Evolutionary conservation across 169 alveolate species (phyloP), one percentile per base, ranked within the genome.

Genomic region (Amoebophrya sp.): DNA sequence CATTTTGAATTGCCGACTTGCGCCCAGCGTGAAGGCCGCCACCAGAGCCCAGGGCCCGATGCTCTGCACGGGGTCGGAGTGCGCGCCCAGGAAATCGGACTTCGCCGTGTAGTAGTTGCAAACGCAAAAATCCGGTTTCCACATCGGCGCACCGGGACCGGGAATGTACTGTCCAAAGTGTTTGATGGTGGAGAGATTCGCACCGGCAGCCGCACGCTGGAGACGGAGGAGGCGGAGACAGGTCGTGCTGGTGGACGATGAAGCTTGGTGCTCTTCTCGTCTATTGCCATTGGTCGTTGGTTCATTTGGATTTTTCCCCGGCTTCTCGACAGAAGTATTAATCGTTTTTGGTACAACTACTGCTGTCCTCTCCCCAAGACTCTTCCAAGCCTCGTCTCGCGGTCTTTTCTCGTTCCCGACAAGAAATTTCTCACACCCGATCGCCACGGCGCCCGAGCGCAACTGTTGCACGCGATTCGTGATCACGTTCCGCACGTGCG

Each of bases 41-140:
- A 66, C 83, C 83, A 66, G 35, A 0, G 83, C 83, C 83, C 83
- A 66, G 0, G 83, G 83, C 38, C 83, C 83, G 32, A 66, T 66
- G 32, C 83, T 66, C 35, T 66, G 83, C 35, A 66, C 83, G 32
- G 83, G 83, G 18, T 66, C 83, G 35, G 39, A 25, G 83, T 66
- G 83, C 38, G 39, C 83, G 35, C 83, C 83, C 32, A 66, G 83
- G 18, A 66, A 66, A 25, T 66, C 83, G 39, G 1, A 2, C 83
- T 66, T 66, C 18, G 1, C 18, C 38, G 83, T 66, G 83, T 66
- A 66, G 83, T 66, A 66, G 83, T 66, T 66, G 83, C 83, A 66
- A 2, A 66, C 83, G 83, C 83, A 66, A 25, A 66, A 66, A 25
- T 66, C 83, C 1, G 83, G 83, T 0, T 25, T 2, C 83, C 83